These are phyloP conservation scores for Amylostereum areolatum DNA, from an alignment of 1,284 basidiomycete species.

Conservation along the genomic window DNA sequence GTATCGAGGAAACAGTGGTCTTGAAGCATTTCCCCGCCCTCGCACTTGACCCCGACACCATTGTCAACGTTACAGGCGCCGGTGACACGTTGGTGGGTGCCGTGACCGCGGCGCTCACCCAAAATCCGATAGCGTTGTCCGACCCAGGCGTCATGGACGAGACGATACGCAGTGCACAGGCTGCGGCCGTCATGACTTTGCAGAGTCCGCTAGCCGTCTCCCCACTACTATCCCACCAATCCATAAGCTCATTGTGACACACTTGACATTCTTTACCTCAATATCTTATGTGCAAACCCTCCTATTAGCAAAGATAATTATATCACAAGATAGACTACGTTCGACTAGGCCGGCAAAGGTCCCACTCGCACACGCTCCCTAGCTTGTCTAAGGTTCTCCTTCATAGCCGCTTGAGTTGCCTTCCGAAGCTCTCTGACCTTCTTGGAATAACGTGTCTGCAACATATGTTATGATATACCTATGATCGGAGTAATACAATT, in stretches of 20 bases:
- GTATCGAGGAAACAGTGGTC: slow-evolving; percentile 43
- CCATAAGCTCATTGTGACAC: not conserved
- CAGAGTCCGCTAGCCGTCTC: slow-evolving; percentile 62
- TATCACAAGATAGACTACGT: not conserved
- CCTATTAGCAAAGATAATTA: too few relatives aligned
- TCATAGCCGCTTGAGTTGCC: slow-evolving; percentile 27
- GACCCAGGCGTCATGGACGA: slow-evolving; percentile 35
- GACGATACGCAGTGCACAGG: slow-evolving; percentile 49
- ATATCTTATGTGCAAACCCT: too few relatives aligned
- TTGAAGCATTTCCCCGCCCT: slow-evolving; percentile 69
- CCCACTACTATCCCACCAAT: slow-evolving; percentile 38
- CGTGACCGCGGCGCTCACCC: slow-evolving; percentile 51
- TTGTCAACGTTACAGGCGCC: slow-evolving; percentile 82
- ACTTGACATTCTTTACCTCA: too few relatives aligned
- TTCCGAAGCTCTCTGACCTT: slow-evolving; percentile 38
- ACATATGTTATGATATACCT: not conserved
- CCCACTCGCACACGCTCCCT: slow-evolving; percentile 59
- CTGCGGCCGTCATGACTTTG: slow-evolving; percentile 60
- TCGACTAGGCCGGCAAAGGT: slow-evolving; percentile 25
- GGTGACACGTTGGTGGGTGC: slow-evolving; percentile 86
- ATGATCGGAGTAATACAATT: not conserved
- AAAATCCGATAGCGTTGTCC: slow-evolving; percentile 38
- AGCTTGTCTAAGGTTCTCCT: slow-evolving; percentile 42
- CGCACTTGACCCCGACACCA: slow-evolving; percentile 30
- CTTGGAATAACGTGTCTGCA: slow-evolving; percentile 52